Base-by-base conservation (phyloP, 208 protist genomes). In the Leishmania amazonensis region DNA sequence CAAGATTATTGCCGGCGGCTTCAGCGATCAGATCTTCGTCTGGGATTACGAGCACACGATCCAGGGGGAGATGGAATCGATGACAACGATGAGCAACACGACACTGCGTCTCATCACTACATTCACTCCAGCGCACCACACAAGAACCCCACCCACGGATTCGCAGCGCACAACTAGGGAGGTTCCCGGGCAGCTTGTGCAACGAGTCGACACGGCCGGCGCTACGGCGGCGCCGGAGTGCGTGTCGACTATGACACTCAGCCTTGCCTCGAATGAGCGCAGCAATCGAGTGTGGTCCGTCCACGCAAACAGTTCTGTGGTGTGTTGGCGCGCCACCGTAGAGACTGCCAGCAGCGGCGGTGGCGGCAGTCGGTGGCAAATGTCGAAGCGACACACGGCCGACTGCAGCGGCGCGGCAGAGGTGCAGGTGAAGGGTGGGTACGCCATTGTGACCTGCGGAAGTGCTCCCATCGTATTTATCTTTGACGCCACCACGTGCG, bases 1-100 rank as follows among this genome's bases (percentile, higher is more conserved):
- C 49, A 86, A 88, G 60, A 89, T 97, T 70, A 85, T 97, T 57
- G 91, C 93, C 0, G 87, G 87, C n/a, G 94, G 94, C n/a, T 97
- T 91, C 72, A 86, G 88, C 83, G 70, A 85, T 31, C 76, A 87
- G 68, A 67, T 97, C 35, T 80, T 89, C 60, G 83, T 91, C 11
- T 97, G 94, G 93, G 35, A 76, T 42, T 95, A 90, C 79, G 81
- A 91, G 57, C 49, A 35, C 21, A 80, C 80, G 35, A 35, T 83
- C 58, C 31, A 71, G 31, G 54, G 49, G 0, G 79, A 80, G 51
- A n/a, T 75, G 68, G 45, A 57, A 31, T 84, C 71, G 31, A 71
- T 76, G 53, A 21, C 9, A 19, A 67, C 74, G 21, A 76, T 65
- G 1, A 77, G 80, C 4, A 60, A 74, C 65, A 78, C 71, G 28